phyloP scores from a whole-genome alignment of 1,139 yeast species.

The Debaryomyces sp. region DNA sequence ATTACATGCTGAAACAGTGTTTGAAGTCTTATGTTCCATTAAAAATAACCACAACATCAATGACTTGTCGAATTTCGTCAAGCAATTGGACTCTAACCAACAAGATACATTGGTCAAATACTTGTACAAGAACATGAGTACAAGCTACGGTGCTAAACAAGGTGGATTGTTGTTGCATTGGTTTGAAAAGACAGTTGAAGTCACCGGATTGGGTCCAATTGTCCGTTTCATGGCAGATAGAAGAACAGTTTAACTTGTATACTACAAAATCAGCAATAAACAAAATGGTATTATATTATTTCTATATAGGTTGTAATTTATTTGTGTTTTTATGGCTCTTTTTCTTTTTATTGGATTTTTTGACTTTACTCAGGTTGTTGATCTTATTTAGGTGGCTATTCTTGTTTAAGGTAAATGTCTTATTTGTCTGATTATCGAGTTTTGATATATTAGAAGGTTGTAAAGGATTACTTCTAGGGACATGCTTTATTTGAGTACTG shows the following conservation, averaged over 20 bases:
- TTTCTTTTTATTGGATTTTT: slow-evolving; percentile 2
- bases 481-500: not conserved
- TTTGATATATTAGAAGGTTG: slow-evolving; percentile 2
- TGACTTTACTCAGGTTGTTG: not conserved
- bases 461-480: not conserved
- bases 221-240: slow-evolving; percentile 85
- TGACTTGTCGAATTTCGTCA: slow-evolving; percentile 66
- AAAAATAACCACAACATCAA: slow-evolving; percentile 56
- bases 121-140: slow-evolving; percentile 82
- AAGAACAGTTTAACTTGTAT: slow-evolving; percentile 58
- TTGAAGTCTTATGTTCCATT: slow-evolving; percentile 74
- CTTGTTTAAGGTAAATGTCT: not conserved
- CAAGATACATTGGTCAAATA: slow-evolving; percentile 83
- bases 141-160: slow-evolving; percentile 76
- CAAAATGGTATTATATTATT: not conserved
- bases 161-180: slow-evolving; percentile 87
- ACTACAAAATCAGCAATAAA: slow-evolving; percentile 5
- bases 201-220: slow-evolving; percentile 87
- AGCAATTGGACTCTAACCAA: slow-evolving; percentile 60
- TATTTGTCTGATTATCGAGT: slow-evolving; percentile 1
- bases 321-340: not conserved
- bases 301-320: slow-evolving; percentile 4
- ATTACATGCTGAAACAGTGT: slow-evolving; percentile 56
- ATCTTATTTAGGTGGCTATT: not conserved
- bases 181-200: slow-evolving; percentile 88